Evolutionary conservation across 2,329 filamentous ascomycete species (phyloP).

Genomic region (Cladobotryum protrusum): DNA sequence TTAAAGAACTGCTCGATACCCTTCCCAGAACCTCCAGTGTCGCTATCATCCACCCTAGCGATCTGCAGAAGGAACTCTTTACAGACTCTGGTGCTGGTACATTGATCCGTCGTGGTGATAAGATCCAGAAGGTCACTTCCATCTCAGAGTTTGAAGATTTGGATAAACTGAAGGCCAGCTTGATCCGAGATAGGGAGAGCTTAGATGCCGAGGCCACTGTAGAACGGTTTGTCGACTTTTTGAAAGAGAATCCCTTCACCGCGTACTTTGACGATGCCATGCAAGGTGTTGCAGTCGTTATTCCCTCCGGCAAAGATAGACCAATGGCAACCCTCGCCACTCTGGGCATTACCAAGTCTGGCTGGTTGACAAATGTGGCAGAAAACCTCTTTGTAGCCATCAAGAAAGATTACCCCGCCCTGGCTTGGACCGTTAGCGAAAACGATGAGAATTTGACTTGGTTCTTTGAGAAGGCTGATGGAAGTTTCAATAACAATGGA

Average conservation of each 20-base stretch:
- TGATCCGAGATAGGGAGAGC: conserved; percentile 75
- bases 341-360: conserved; percentile 87
- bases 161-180: conserved; percentile 70
- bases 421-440: conserved; percentile 94
- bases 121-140: conserved; percentile 67
- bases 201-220: conserved; percentile 78
- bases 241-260: conserved; percentile 74
- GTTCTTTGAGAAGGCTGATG: conserved; percentile 97
- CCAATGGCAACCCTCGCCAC: conserved; percentile 78
- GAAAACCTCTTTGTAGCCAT: conserved; percentile 93
- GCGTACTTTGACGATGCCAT: conserved; percentile 92
- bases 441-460: conserved; percentile 95
- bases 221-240: conserved; percentile 75
- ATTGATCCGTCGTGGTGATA: conserved; percentile 84
- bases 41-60: conserved; percentile 93
- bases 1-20: conserved; percentile 84
- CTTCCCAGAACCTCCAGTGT: conserved; percentile 90
- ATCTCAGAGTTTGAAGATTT: conserved; percentile 71
- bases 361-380: conserved; percentile 89
- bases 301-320: conserved; percentile 62
- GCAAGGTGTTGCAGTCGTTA: conserved; percentile 84
- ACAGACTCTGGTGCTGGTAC: conserved; percentile 94
- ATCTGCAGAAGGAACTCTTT: conserved; percentile 93
- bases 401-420: conserved; percentile 85
- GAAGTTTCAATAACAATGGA: conserved; percentile 77